Percentiles rank a stretch among this genome's conserved stretches.
These are phyloP conservation scores for Microthyrium microscopicum DNA, from an alignment of 2,329 filamentous ascomycete genomes.

Conservation along the genomic window DNA sequence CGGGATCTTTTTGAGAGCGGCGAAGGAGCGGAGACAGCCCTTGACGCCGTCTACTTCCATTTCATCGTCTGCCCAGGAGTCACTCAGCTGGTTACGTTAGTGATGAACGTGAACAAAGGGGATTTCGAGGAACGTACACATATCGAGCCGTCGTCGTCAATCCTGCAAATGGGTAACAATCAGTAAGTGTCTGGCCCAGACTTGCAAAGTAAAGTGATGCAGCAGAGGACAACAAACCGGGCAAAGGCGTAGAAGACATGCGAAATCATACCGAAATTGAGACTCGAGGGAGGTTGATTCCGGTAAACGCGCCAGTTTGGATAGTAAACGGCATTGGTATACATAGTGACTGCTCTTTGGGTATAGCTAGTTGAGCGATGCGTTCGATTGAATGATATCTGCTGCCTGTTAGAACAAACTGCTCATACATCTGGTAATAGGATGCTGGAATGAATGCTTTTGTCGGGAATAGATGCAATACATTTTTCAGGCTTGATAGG, in stretches of 20 bases:
- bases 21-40: constrained; percentile 57
- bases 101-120: too few relatives aligned
- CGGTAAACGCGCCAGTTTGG: constrained; percentile 63
- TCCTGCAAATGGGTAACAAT: too few relatives aligned
- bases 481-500: too few relatives aligned
- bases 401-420: too few relatives aligned
- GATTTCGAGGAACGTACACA: constrained; percentile 55
- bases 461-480: too few relatives aligned
- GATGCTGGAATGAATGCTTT: too few relatives aligned
- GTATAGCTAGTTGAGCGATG: too few relatives aligned
- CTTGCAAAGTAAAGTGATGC: constrained; percentile 7
- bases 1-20: constrained; percentile 52
- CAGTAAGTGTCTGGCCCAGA: too few relatives aligned
- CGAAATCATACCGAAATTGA: constrained; percentile 62
- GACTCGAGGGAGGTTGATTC: constrained; percentile 53
- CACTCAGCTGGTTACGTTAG: constrained; percentile 42
- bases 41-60: constrained; percentile 55
- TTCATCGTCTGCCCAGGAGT: constrained; percentile 60
- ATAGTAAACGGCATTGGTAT: constrained; percentile 64
- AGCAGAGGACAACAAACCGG: constrained; percentile 25
- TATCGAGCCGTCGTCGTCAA: constrained; percentile 37
- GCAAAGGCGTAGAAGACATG: constrained; percentile 76
- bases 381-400: too few relatives aligned
- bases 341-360: constrained; percentile 22
- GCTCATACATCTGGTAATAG: too few relatives aligned